Base-by-base conservation (phyloP, 176 grass and related monocot genomes). In the Raddia distichophylla region DNA sequence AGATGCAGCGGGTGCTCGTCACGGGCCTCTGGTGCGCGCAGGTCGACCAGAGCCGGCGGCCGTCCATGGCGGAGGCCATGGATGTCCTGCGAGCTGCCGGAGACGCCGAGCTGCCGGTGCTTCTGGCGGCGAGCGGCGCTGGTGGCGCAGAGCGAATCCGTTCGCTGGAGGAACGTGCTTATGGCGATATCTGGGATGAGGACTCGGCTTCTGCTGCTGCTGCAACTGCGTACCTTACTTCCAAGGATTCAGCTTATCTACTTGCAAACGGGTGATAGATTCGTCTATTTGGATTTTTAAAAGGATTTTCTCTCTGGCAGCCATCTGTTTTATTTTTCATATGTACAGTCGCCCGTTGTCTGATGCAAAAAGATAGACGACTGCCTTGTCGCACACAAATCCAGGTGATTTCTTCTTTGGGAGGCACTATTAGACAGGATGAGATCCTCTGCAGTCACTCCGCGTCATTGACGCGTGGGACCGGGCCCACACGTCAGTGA, bases 1-100 rank as follows among this genome's bases (percentile, higher is more conserved):
- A 76, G 44, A 48, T 62, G 57, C 42, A 61, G 57, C 74, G 74
- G 5, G 74, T 76, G 58, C 43, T 63, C n/a, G 43, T 77, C 27
- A 62, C 12, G 3, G 4, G 73, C 6, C 58, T 77, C 44, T 77
- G 58, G 58, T 77, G 74, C 15, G 43, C 74, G 1, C 74, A 62
- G 8, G n/a, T 27, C 2, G 56, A 61, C 43, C 57, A 20, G 1
- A 47, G 44, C 42, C 12, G 32, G 42, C 42, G 74, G 6, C 43
- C 74, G 7, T 48, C 57, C 57, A 48, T 76, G 3, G 42, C 3
- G 42, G 12, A 76, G 2, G 74, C 74, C 1, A 62, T 61, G 74
- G 57, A 76, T 33, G 57, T 76, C 59, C 20, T 76, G 40, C 19
- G 42, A 48, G 17, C n/a, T n/a, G n/a, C 42, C 3, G 42, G 42